Percentiles rank a stretch among this genome's conserved stretches.
phyloP scores from a whole-genome alignment of 2,329 filamentous ascomycete genomes.

The Penicillium sp. region DNA sequence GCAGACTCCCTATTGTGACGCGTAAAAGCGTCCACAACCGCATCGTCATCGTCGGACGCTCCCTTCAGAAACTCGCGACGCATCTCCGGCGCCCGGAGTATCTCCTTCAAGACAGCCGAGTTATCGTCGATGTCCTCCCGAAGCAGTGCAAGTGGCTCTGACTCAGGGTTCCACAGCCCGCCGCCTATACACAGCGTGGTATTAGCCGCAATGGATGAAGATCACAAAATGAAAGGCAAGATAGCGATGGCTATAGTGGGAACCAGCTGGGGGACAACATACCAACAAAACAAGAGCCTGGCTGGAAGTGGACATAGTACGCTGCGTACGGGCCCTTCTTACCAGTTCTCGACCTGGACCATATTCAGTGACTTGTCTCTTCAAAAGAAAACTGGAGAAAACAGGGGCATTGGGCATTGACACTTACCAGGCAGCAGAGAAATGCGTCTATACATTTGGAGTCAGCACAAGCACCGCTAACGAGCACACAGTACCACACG shows the following conservation, averaged over 20 bases:
- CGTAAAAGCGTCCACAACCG: slow-evolving; percentile 68
- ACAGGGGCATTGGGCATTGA: not conserved
- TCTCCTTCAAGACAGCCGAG: slow-evolving; percentile 66
- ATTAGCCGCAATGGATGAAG: slow-evolving; percentile 9
- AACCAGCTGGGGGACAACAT: slow-evolving; percentile 37
- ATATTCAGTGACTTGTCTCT: slow-evolving; percentile 22
- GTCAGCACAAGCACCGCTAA: slow-evolving; percentile 24
- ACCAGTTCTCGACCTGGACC: slow-evolving; percentile 70
- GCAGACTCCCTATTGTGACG: slow-evolving; percentile 69
- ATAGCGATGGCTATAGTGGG: not conserved
- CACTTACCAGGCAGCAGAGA: slow-evolving; percentile 73
- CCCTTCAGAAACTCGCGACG: slow-evolving; percentile 64
- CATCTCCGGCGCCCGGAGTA: slow-evolving; percentile 62
- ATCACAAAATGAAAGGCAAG: not conserved
- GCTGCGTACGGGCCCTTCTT: slow-evolving; percentile 83
- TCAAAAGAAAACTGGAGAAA: slow-evolving; percentile 1
- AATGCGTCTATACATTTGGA: slow-evolving; percentile 62
- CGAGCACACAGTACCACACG: slow-evolving; percentile 16
- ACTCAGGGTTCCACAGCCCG: slow-evolving; percentile 78
- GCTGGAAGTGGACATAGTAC: slow-evolving; percentile 84
- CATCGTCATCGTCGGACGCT: slow-evolving; percentile 55
- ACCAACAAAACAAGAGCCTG: slow-evolving; percentile 70
- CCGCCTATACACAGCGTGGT: slow-evolving; percentile 54
- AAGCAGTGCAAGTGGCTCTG: slow-evolving; percentile 63
- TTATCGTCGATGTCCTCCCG: slow-evolving; percentile 73